Percentiles rank a stretch among this genome's conserved stretches.
phyloP scores from a whole-genome alignment of 2,329 filamentous ascomycete species.

The Colletotrichum zoysiae region DNA sequence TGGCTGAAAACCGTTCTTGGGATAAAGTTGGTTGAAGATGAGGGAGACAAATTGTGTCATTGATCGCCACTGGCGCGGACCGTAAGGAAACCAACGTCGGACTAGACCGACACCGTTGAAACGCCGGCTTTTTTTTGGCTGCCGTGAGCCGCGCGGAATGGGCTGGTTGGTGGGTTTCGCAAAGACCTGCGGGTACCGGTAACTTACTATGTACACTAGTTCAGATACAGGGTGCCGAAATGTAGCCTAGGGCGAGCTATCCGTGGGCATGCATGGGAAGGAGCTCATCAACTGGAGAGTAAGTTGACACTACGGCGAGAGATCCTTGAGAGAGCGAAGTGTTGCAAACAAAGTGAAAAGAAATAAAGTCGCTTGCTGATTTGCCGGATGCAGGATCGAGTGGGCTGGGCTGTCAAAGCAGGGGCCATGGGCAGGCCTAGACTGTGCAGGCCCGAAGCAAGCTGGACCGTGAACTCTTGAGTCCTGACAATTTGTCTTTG shows the following conservation, averaged over 20 bases:
- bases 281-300: not conserved
- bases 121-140: slow-evolving; percentile 28
- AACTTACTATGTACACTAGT: not conserved
- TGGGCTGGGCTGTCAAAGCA: slow-evolving; percentile 30
- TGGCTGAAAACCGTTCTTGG: slow-evolving; percentile 32
- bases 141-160: slow-evolving; percentile 36
- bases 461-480: slow-evolving; percentile 27
- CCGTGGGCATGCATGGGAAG: not conserved
- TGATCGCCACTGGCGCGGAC: slow-evolving; percentile 39
- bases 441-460: slow-evolving; percentile 27
- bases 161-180: slow-evolving; percentile 11
- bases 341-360: slow-evolving; percentile 23
- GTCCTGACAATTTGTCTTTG: slow-evolving; percentile 31
- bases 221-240: not conserved
- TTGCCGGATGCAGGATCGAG: slow-evolving; percentile 15
- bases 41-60: slow-evolving; percentile 34
- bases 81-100: slow-evolving; percentile 37
- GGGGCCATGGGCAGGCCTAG: slow-evolving; percentile 27
- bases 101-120: slow-evolving; percentile 33
- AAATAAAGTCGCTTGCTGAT: slow-evolving; percentile 11
- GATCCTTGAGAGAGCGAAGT: slow-evolving; percentile 5
- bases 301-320: not conserved
- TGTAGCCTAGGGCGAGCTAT: not conserved
- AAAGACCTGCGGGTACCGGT: not conserved
- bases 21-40: not conserved